Conservation (phyloP, 2,329 filamentous ascomycete genomes). For the Dothiorella sarmentorum region DNA sequence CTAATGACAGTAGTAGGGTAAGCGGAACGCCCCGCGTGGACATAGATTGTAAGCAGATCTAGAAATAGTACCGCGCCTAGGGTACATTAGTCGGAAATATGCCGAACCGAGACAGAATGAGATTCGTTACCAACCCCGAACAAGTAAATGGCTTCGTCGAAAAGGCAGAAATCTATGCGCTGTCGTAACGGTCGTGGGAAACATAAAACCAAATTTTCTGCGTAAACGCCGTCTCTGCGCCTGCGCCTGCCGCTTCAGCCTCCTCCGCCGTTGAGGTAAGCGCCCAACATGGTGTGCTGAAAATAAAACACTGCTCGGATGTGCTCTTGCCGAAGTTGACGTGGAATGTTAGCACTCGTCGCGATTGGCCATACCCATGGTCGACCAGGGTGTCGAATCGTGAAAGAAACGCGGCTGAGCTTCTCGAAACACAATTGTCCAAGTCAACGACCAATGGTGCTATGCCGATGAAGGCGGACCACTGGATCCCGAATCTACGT, state of each 20-base stretch:
- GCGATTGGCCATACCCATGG: background rate
- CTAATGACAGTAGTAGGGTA: background rate
- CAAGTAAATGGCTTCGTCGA: background rate
- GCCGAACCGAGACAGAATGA: background rate
- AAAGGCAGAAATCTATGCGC: constrained; percentile 3
- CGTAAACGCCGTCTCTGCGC: background rate
- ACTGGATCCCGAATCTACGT: constrained; percentile 19
- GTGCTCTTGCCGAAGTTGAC: background rate
- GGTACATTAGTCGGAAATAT: background rate
- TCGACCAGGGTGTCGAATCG: background rate
- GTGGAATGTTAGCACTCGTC: background rate
- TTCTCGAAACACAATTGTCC: background rate
- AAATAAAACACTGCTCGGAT: background rate
- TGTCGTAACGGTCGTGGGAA: constrained; percentile 14
- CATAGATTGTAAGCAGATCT: constrained; percentile 15
- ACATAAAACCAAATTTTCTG: constrained; percentile 1
- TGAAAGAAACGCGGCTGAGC: background rate
- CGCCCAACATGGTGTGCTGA: background rate
- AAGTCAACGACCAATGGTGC: background rate
- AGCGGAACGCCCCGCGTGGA: background rate
- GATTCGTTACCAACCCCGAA: background rate
- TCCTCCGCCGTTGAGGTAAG: background rate
- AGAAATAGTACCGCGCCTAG: constrained; percentile 6
- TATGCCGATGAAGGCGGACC: constrained; percentile 3
- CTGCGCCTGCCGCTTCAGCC: background rate